Conservation (phyloP, 805 yeast genomes). For the Sugiyamaella smithiae region DNA sequence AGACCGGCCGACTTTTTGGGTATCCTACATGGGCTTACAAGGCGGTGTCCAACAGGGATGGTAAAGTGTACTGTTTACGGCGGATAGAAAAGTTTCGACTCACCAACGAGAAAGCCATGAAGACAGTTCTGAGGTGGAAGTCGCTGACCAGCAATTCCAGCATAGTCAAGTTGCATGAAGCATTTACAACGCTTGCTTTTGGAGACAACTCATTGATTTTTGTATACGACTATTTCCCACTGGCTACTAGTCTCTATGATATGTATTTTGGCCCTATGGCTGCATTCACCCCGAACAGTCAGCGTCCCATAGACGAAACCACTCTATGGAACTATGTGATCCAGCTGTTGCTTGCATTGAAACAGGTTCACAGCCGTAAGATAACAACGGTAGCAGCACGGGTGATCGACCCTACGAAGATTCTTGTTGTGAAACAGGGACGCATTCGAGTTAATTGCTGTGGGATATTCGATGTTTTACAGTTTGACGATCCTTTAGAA, state of each 20-base stretch:
- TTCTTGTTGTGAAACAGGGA: conserved; percentile 68
- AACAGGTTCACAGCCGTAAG: conserved; percentile 61
- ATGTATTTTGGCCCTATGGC: conserved; percentile 52
- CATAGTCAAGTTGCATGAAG: conserved; percentile 67
- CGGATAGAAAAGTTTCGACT: conserved; percentile 61
- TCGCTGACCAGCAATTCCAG: conserved; percentile 38
- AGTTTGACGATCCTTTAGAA: conserved; percentile 29
- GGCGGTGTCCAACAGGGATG: conserved; percentile 75
- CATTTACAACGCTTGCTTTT: conserved; percentile 83
- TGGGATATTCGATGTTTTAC: conserved; percentile 68
- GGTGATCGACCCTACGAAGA: conserved; percentile 59
- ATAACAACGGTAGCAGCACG: conserved; percentile 50
- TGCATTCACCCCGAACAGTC: conserved; percentile 26
- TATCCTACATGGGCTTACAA: conserved; percentile 66
- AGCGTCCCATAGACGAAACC: conserved; percentile 56
- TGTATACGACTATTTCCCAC: conserved; percentile 83
- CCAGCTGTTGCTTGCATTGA: conserved; percentile 70
- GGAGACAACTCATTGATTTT: conserved; percentile 74
- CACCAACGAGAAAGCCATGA: conserved; percentile 57
- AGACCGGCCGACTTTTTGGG: conserved; percentile 44
- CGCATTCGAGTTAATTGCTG: conserved; percentile 69
- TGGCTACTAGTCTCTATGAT: conserved; percentile 66
- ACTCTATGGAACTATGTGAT: conserved; percentile 71
- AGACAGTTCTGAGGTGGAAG: conserved; percentile 66
- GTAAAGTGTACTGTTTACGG: conserved; percentile 71